Conservation (phyloP, 1,284 basidiomycete genomes). For the Fomitopsis pinicola region DNA sequence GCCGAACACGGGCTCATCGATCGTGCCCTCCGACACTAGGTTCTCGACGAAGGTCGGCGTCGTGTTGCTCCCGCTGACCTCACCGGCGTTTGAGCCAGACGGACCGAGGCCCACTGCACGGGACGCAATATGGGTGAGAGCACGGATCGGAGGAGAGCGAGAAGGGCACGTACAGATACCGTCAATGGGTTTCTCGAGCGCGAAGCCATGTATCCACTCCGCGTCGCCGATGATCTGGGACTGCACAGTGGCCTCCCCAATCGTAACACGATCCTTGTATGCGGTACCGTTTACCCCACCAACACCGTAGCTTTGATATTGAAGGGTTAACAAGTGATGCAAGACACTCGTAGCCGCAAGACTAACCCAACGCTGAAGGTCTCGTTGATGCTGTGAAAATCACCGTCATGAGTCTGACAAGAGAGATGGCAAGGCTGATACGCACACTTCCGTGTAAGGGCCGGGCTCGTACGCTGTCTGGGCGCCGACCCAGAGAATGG, state of each 20-base stretch:
- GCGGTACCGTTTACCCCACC: constrained; percentile 8
- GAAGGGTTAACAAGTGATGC: not conserved
- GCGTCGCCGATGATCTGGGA: constrained; percentile 11
- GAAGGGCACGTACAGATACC: constrained; percentile 1
- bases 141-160: not conserved
- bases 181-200: constrained; percentile 4
- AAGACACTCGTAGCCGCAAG: not conserved
- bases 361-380: constrained; percentile 4
- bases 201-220: constrained; percentile 1
- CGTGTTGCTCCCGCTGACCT: constrained; percentile 2
- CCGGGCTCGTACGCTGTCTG: constrained; percentile 6
- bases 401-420: not conserved
- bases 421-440: not conserved
- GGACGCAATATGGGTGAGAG: not conserved
- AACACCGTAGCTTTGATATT: constrained; percentile 4
- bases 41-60: constrained; percentile 7
- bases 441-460: constrained; percentile 5
- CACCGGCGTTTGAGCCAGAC: not conserved
- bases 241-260: constrained; percentile 7
- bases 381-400: constrained; percentile 1
- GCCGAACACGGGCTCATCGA: constrained; percentile 2
- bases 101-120: constrained; percentile 4
- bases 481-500: constrained; percentile 13
- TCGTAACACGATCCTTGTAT: constrained; percentile 11
- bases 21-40: constrained; percentile 4